These are phyloP conservation scores for Myriosclerotinia scirpicola DNA, from an alignment of 2,329 filamentous ascomycete species.

Conservation along the genomic window DNA sequence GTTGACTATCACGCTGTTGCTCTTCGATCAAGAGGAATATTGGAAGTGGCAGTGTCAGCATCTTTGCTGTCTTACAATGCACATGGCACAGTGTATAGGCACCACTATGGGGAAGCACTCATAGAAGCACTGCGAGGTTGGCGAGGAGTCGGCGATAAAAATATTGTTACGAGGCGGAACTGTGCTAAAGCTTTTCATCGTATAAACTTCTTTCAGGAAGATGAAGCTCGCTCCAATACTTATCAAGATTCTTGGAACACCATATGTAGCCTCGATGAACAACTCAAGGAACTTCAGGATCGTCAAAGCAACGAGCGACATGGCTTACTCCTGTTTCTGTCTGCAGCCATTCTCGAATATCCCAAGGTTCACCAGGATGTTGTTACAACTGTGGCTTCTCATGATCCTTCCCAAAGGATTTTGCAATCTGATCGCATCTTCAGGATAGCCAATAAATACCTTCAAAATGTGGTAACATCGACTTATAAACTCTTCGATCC, in stretches of 20 bases:
- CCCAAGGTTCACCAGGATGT: not conserved
- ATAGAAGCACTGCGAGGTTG: constrained; percentile 73
- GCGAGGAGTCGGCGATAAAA: constrained; percentile 82
- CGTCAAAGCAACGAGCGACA: constrained; percentile 70
- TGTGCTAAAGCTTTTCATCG: constrained; percentile 63
- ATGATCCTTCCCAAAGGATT: not conserved
- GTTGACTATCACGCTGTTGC: constrained; percentile 95
- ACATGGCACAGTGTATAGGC: constrained; percentile 54
- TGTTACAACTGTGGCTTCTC: not conserved
- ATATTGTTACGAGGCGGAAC: constrained; percentile 69
- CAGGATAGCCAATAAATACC: not conserved
- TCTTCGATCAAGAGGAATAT: constrained; percentile 77
- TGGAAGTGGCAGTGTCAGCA: constrained; percentile 70
- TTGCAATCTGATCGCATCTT: not conserved
- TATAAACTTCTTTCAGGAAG: not conserved
- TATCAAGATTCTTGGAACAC: constrained; percentile 2
- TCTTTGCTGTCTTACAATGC: constrained; percentile 56
- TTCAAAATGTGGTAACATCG: not conserved
- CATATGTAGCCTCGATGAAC: constrained; percentile 23
- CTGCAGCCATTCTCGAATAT: constrained; percentile 39
- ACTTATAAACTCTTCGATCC: constrained; percentile 40
- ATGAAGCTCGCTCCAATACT: not conserved
- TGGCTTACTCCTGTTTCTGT: constrained; percentile 62
- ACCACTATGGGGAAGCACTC: constrained; percentile 52
- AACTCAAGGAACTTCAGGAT: constrained; percentile 22